These are phyloP conservation scores for Ogataea degrootiae DNA, from an alignment of 805 yeast species.

Conservation along the genomic window DNA sequence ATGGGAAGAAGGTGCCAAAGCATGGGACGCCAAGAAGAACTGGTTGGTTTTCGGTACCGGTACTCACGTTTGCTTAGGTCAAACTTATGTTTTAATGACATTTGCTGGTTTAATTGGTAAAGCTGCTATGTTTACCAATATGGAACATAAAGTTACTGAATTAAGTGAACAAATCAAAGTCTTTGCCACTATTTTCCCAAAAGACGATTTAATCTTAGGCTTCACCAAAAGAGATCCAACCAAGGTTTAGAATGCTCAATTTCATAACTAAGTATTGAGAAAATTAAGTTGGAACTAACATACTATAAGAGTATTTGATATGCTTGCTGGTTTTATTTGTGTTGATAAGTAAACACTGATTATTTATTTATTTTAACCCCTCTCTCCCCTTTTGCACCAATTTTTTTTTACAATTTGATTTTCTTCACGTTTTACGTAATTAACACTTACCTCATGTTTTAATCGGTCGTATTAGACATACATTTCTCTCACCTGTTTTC, in stretches of 20 bases:
- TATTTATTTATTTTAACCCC: too few species aligned
- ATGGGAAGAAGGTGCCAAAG: constrained; percentile 79
- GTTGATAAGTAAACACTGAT: too few species aligned
- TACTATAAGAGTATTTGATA: too few species aligned
- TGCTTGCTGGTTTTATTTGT: too few species aligned
- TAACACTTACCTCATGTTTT: too few species aligned
- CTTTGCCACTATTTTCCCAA: constrained; percentile 97
- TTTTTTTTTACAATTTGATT: too few species aligned
- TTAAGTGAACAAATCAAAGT: constrained; percentile 89
- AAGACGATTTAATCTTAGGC: constrained; percentile 82
- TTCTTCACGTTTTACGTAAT: too few species aligned
- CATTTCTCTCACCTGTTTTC: too few species aligned
- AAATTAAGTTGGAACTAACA: too few species aligned
- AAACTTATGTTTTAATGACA: constrained; percentile 86
- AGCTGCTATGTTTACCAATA: constrained; percentile 74
- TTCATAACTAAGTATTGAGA: not conserved
- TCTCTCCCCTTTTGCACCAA: too few species aligned
- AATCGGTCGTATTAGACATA: too few species aligned
- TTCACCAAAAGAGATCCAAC: constrained; percentile 64
- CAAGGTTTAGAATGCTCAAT: constrained; percentile 3
- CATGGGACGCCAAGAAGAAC: constrained; percentile 73
- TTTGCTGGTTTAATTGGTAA: constrained; percentile 90
- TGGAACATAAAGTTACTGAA: constrained; percentile 78
- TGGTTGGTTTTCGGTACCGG: constrained; percentile 98
- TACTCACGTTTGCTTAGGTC: constrained; percentile 94